Conservation (phyloP, 176 grass and related monocot genomes). For the Oryza australiensis region DNA sequence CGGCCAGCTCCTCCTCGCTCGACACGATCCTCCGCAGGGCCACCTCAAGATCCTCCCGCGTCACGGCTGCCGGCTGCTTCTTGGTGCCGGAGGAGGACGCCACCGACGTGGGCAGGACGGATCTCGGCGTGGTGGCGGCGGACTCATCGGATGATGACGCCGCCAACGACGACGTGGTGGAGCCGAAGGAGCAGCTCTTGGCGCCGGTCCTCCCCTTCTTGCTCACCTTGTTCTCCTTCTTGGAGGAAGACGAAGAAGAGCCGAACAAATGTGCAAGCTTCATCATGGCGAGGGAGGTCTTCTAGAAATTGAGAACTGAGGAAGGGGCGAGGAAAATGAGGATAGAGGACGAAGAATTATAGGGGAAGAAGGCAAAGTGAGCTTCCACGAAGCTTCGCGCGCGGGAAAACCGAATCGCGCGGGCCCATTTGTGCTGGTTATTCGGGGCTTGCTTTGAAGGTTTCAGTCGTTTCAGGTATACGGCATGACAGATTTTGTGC, state of each 20-base stretch:
- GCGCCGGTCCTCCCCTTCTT: not conserved
- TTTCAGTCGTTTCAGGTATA: not conserved
- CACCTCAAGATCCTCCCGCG: conserved; percentile 47
- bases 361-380: conserved; percentile 1
- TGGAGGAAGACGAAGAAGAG: not conserved
- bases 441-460: conserved; percentile 16
- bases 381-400: conserved; percentile 55
- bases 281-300: conserved; percentile 14
- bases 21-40: conserved; percentile 36
- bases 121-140: conserved; percentile 23
- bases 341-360: conserved; percentile 18
- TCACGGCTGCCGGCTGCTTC: conserved; percentile 24
- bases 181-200: conserved; percentile 33
- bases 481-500: not conserved
- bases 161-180: conserved; percentile 5
- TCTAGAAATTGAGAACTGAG: not conserved
- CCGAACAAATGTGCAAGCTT: conserved; percentile 29
- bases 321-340: not conserved
- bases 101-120: conserved; percentile 14
- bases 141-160: conserved; percentile 9
- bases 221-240: not conserved
- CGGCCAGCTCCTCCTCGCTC: conserved; percentile 46
- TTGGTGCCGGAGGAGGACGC: not conserved
- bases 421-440: conserved; percentile 5
- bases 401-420: conserved; percentile 22